Percentiles rank a stretch among this genome's conserved stretches.
These are phyloP conservation scores for Pleurotus platypus DNA, from an alignment of 768 basidiomycete species.

Conservation along the genomic window DNA sequence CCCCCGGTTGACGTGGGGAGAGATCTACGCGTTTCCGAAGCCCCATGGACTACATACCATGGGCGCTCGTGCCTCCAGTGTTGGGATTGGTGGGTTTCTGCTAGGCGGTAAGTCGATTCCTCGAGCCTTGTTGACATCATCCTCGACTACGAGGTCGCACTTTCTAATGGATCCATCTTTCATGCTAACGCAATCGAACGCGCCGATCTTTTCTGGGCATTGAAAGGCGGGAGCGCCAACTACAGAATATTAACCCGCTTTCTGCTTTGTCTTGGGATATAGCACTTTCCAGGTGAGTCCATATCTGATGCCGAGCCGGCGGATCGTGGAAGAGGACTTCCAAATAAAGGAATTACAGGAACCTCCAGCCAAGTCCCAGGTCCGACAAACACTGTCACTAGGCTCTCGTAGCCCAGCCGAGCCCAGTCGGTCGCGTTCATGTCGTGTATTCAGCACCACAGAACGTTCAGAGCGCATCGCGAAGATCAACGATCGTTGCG, in stretches of 20 bases:
- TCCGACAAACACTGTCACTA: too few relatives aligned
- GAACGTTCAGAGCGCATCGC: too few relatives aligned
- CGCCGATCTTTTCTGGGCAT: slow-evolving; percentile 14
- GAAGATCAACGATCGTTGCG: too few relatives aligned
- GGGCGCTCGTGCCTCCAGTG: slow-evolving; percentile 10
- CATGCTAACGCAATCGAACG: slow-evolving; percentile 9
- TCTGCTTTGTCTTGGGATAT: not conserved
- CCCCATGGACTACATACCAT: slow-evolving; percentile 3
- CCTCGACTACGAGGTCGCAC: slow-evolving; percentile 13
- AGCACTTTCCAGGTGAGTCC: too few relatives aligned
- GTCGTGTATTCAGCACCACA: too few relatives aligned
- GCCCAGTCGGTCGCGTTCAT: too few relatives aligned
- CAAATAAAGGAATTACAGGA: too few relatives aligned
- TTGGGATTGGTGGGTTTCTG: slow-evolving; percentile 14
- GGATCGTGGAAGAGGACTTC: too few relatives aligned
- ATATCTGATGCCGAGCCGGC: too few relatives aligned
- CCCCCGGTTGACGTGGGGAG: slow-evolving; percentile 8
- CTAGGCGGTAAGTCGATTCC: slow-evolving; percentile 11
- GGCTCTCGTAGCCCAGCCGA: too few relatives aligned
- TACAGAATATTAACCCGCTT: slow-evolving; percentile 17
- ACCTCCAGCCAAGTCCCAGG: too few relatives aligned
- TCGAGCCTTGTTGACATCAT: slow-evolving; percentile 11
- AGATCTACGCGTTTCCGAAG: slow-evolving; percentile 8
- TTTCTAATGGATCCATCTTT: slow-evolving; percentile 12
- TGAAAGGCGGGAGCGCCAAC: slow-evolving; percentile 15